These are phyloP conservation scores for Zymoseptoria tritici DNA, from an alignment of 2,329 filamentous ascomycete species.

Conservation along the genomic window DNA sequence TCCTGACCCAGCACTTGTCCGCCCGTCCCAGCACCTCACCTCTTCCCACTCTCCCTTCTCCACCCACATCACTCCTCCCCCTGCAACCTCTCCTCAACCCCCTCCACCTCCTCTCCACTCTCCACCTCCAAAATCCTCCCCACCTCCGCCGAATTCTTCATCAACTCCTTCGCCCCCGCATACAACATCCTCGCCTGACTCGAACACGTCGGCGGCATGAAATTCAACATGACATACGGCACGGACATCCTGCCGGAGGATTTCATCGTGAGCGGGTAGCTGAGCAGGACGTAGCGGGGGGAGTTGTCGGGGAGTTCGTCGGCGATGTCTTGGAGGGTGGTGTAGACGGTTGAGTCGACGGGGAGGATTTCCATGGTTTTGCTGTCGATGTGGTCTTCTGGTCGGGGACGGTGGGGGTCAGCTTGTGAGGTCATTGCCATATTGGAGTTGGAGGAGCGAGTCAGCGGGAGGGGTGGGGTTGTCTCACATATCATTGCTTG, in stretches of 20 bases:
- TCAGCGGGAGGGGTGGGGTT: background rate
- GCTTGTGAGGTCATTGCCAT: no score
- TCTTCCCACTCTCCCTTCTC: no score
- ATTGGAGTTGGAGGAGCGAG: no score
- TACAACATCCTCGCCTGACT: slow-evolving; percentile 85
- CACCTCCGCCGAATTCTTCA: slow-evolving; percentile 90
- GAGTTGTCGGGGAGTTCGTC: slow-evolving; percentile 91
- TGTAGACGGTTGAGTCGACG: slow-evolving; percentile 74
- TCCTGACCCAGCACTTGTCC: no score
- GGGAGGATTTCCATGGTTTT: slow-evolving; percentile 80
- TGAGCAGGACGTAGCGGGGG: slow-evolving; percentile 81
- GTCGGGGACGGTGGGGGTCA: no score
- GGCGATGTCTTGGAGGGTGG: slow-evolving; percentile 67
- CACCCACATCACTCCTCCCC: slow-evolving; percentile 28
- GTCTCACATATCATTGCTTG: slow-evolving; percentile 75
- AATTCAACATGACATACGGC: slow-evolving; percentile 91
- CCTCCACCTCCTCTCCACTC: slow-evolving; percentile 69
- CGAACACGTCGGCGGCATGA: slow-evolving; percentile 87
- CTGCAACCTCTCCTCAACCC: slow-evolving; percentile 63
- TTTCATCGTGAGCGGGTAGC: slow-evolving; percentile 82
- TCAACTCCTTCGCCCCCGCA: slow-evolving; percentile 89
- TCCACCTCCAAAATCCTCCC: slow-evolving; percentile 79
- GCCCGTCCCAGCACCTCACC: no score
- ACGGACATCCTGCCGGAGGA: slow-evolving; percentile 76
- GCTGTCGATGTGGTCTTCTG: slow-evolving; percentile 88